phyloP scores from a whole-genome alignment of 331 rosid genomes.

The Acacia pycnantha region DNA sequence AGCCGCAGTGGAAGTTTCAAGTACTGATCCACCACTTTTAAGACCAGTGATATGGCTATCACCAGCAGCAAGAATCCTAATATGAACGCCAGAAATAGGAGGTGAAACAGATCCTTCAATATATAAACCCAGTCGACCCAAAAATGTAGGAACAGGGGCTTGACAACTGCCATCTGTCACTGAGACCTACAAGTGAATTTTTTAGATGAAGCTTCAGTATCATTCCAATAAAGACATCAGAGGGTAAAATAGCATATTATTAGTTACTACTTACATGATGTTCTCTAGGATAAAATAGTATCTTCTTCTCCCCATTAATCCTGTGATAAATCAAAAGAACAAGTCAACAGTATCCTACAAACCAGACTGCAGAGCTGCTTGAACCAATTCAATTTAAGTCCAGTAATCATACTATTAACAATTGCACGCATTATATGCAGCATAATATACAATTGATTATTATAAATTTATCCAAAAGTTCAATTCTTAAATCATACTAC shows the following conservation, averaged over 20 bases:
- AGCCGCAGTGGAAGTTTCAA: constrained; percentile 62
- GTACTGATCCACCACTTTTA: constrained; percentile 71
- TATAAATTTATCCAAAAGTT: background rate
- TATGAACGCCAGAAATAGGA: constrained; percentile 77
- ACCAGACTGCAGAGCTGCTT: constrained; percentile 11
- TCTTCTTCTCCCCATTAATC: constrained; percentile 58
- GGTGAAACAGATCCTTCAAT: constrained; percentile 90
- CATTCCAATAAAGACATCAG: constrained; percentile 15
- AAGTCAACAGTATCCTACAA: constrained; percentile 11
- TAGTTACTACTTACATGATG: constrained; percentile 75
- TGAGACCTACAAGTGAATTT: constrained; percentile 50
- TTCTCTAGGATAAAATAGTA: constrained; percentile 82
- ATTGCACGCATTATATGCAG: constrained; percentile 5
- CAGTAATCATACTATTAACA: background rate
- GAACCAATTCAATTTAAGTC: constrained; percentile 22
- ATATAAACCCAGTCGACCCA: constrained; percentile 74
- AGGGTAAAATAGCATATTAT: constrained; percentile 17
- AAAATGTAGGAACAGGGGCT: constrained; percentile 67
- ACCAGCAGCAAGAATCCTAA: constrained; percentile 73
- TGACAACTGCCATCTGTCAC: constrained; percentile 82
- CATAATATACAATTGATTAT: constrained; percentile 2
- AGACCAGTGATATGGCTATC: constrained; percentile 63
- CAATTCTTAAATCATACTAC: constrained; percentile 21
- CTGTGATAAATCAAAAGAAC: constrained; percentile 44
- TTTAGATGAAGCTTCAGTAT: constrained; percentile 27